Conservation (phyloP, 202 grass and related monocot species). For the Dendrocalamus latiflorus region DNA sequence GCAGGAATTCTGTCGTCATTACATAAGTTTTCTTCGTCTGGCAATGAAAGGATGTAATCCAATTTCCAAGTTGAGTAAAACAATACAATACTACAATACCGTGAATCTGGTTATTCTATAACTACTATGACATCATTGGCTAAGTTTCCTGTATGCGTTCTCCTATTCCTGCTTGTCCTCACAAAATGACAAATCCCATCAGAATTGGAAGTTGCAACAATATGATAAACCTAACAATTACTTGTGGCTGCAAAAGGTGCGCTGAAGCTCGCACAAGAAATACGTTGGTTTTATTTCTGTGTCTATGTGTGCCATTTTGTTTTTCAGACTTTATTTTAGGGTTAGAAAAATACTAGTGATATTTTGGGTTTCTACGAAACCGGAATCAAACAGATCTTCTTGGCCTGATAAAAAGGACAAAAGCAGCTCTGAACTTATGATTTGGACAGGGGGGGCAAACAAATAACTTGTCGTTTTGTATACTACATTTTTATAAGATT, state of each 20-base stretch:
- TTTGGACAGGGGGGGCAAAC: background rate
- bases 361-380: background rate
- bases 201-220: background rate
- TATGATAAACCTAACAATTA: no score
- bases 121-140: background rate
- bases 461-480: background rate
- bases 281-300: background rate
- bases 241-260: constrained; percentile 1
- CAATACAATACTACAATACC: no score
- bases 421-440: background rate
- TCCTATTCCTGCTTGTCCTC: background rate
- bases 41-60: no score
- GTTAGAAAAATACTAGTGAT: background rate
- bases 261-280: background rate
- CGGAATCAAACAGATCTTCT: no score
- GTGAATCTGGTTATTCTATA: no score
- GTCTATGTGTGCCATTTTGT: no score
- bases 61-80: no score
- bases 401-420: background rate
- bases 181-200: background rate
- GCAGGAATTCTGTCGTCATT: background rate
- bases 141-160: background rate
- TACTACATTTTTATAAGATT: background rate
- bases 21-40: background rate
- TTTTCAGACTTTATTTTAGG: no score